Conservation (phyloP, 331 rosid genomes). For the Quercus tomentella region DNA sequence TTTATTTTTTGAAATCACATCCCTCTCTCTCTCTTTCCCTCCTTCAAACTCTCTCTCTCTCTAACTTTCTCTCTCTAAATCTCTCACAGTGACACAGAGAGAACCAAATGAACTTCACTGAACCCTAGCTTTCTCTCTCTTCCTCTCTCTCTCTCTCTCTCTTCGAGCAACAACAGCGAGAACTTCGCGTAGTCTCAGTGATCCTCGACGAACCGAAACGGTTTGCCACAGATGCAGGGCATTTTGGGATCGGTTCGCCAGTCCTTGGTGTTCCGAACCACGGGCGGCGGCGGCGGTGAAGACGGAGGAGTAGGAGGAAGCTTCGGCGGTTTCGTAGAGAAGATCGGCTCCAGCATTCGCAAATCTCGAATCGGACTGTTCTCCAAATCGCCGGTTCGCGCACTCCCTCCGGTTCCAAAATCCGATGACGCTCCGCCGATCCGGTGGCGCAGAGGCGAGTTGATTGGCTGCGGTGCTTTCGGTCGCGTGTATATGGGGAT, state of each 20-base stretch:
- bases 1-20: conserved; percentile 37
- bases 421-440: conserved; percentile 35
- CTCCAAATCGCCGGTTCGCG: conserved; percentile 27
- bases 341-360: conserved; percentile 45
- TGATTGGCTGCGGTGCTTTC: conserved; percentile 61
- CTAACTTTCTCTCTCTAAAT: not conserved
- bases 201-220: not conserved
- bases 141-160: not conserved
- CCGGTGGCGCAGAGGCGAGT: conserved; percentile 60
- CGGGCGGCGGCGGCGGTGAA: not conserved
- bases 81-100: not conserved
- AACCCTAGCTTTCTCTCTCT: conserved; percentile 24
- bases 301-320: not conserved
- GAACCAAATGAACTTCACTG: conserved; percentile 17
- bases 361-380: conserved; percentile 49
- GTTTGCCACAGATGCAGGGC: conserved; percentile 38
- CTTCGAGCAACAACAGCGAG: not conserved
- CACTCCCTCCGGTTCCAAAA: conserved; percentile 26
- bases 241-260: conserved; percentile 51
- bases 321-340: conserved; percentile 42
- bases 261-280: conserved; percentile 39
- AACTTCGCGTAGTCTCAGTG: not conserved
- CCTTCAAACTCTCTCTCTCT: conserved; percentile 20
- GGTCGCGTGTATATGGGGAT: conserved; percentile 61
- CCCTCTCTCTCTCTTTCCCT: conserved; percentile 30